Evolutionary conservation across 306 rosid genomes (phyloP).

Genomic region (Cucurbita pepo): DNA sequence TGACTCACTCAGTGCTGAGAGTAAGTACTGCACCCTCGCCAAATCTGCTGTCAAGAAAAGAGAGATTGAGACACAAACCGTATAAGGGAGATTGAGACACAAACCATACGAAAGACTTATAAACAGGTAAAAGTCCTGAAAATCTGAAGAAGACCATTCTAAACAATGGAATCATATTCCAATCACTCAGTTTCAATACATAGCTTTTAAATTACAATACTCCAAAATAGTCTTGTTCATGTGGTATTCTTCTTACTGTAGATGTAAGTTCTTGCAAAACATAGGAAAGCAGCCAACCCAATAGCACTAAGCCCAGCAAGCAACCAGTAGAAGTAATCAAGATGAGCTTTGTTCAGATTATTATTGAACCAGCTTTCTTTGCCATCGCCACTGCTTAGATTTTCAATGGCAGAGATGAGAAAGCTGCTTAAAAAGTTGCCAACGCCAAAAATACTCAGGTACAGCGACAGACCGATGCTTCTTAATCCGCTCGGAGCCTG

Average conservation of each 20-base stretch:
- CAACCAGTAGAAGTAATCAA: constrained; percentile 59
- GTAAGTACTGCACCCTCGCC: no score
- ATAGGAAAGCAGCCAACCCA: constrained; percentile 12
- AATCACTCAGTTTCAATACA: background rate
- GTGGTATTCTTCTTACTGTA: constrained; percentile 4
- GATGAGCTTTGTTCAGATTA: constrained; percentile 53
- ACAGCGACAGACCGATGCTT: constrained; percentile 56
- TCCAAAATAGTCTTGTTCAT: background rate
- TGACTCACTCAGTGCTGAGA: no score
- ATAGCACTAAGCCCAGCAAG: constrained; percentile 29
- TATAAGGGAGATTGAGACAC: no score
- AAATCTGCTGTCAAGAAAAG: no score
- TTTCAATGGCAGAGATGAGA: constrained; percentile 29
- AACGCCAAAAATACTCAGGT: constrained; percentile 42
- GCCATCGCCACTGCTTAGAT: constrained; percentile 17
- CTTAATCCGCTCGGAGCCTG: constrained; percentile 50
- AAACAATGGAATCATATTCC: background rate
- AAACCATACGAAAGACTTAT: no score
- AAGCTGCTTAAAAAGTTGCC: constrained; percentile 56
- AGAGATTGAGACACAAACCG: no score
- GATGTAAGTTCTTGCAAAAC: constrained; percentile 18
- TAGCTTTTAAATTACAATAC: background rate
- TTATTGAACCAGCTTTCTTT: constrained; percentile 37
- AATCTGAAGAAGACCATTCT: no score
- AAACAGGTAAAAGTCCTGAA: no score